Evolutionary conservation across 345 rosid genomes (phyloP).

Genomic region (Melaleuca quinquenervia): DNA sequence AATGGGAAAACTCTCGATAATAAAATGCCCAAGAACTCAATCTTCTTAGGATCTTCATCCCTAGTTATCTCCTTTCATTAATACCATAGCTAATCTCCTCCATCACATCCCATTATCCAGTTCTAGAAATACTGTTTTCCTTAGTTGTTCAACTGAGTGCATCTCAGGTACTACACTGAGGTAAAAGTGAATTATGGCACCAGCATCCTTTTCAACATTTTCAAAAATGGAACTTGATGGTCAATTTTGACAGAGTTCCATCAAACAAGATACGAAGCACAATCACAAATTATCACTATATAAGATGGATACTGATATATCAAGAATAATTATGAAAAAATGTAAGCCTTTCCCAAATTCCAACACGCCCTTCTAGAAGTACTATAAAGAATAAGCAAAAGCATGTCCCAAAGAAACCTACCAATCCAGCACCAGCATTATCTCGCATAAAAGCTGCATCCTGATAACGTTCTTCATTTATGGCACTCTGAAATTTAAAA

Average conservation of each 20-base stretch:
- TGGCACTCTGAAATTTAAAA: constrained; percentile 46
- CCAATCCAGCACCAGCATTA: constrained; percentile 86
- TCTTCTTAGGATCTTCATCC: not conserved
- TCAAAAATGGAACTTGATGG: not conserved
- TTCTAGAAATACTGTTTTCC: not conserved
- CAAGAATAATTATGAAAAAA: not conserved
- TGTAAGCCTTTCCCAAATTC: not conserved
- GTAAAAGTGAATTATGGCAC: not conserved
- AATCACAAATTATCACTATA: not conserved
- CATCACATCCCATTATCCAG: not conserved
- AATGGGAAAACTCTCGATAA: not conserved
- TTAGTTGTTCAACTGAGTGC: not conserved
- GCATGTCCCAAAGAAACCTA: constrained; percentile 16
- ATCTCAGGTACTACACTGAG: not conserved
- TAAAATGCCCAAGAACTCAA: not conserved
- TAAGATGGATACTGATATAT: not conserved
- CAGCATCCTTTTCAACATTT: not conserved
- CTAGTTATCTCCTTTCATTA: not conserved
- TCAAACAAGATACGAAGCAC: not conserved
- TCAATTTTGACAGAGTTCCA: not conserved
- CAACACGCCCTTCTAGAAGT: not conserved
- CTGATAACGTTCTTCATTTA: constrained; percentile 56
- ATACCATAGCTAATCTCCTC: not conserved
- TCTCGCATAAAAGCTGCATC: constrained; percentile 83
- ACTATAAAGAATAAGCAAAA: not conserved